These are phyloP conservation scores for Scutellaria barbata DNA, from an alignment of 257 asterid genomes.

Conservation along the genomic window DNA sequence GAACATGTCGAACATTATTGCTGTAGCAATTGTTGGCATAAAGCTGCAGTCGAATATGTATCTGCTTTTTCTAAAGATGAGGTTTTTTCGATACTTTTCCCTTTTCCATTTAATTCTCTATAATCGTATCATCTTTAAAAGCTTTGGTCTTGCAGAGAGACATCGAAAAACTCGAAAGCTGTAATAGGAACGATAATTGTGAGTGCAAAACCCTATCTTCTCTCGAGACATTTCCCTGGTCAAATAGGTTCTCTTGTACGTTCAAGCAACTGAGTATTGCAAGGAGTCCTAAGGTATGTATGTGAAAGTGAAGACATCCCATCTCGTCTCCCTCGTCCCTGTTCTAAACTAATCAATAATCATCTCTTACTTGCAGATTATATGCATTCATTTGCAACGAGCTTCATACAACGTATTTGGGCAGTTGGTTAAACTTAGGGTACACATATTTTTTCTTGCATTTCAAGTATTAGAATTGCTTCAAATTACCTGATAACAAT, in stretches of 20 bases:
- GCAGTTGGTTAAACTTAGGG: constrained; percentile 74
- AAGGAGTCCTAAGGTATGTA: constrained; percentile 72
- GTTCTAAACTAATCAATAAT: constrained; percentile 13
- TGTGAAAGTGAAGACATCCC: constrained; percentile 1
- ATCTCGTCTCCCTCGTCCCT: background rate
- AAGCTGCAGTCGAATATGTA: constrained; percentile 66
- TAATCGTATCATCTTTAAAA: background rate
- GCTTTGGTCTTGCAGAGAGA: constrained; percentile 54
- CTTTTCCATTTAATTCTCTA: constrained; percentile 4
- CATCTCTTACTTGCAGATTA: constrained; percentile 61
- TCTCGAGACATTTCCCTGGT: constrained; percentile 77
- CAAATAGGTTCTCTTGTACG: constrained; percentile 69
- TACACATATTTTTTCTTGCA: constrained; percentile 35
- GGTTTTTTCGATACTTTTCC: constrained; percentile 63
- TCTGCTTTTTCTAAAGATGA: constrained; percentile 49
- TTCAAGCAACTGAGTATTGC: constrained; percentile 75
- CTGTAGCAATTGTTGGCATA: constrained; percentile 96
- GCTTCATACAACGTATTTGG: constrained; percentile 81
- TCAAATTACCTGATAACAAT: background rate
- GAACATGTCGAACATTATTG: constrained; percentile 74
- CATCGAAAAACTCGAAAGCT: constrained; percentile 56
- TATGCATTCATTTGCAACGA: constrained; percentile 90
- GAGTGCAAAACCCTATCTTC: constrained; percentile 69
- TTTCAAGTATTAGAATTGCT: constrained; percentile 1
- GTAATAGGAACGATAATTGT: constrained; percentile 71